Conservation (phyloP, 371 early-diverging fungal species). For the Mucor indicus region DNA sequence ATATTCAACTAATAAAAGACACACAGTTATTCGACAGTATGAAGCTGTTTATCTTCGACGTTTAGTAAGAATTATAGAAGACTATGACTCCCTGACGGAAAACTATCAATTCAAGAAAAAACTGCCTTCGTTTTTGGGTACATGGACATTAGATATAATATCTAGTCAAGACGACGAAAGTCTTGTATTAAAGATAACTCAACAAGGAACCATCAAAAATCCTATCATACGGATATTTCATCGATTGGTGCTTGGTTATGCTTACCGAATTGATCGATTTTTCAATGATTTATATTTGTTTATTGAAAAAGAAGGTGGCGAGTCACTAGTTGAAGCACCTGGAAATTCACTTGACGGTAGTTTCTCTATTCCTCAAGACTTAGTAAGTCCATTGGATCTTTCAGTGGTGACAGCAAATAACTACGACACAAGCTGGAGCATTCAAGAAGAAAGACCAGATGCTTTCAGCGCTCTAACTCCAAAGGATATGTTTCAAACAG, state of each 20-base stretch:
- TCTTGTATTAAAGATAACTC: constrained; percentile 27
- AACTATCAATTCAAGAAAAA: not conserved
- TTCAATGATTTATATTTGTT: constrained; percentile 28
- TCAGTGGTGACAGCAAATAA: too few relatives aligned
- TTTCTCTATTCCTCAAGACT: too few relatives aligned
- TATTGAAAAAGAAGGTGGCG: not conserved
- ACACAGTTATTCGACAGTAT: constrained; percentile 29
- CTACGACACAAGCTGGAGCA: too few relatives aligned
- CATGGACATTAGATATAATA: constrained; percentile 30
- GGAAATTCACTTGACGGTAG: too few relatives aligned
- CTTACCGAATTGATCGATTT: constrained; percentile 41
- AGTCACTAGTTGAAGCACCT: too few relatives aligned
- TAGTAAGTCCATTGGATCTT: too few relatives aligned
- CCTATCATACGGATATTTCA: constrained; percentile 40
- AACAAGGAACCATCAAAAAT: constrained; percentile 44
- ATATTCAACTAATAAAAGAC: constrained; percentile 20
- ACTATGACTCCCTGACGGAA: too few relatives aligned
- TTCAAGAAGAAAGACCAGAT: too few relatives aligned
- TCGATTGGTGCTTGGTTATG: constrained; percentile 37
- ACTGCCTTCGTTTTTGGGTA: constrained; percentile 27
- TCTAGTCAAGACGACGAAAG: constrained; percentile 1
- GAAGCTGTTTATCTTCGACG: constrained; percentile 17
- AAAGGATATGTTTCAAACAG: too few relatives aligned
- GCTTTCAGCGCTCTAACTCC: too few relatives aligned
- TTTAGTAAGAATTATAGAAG: constrained; percentile 35